Conservation (phyloP, 257 asterid species). For the Solanum arcanum region DNA sequence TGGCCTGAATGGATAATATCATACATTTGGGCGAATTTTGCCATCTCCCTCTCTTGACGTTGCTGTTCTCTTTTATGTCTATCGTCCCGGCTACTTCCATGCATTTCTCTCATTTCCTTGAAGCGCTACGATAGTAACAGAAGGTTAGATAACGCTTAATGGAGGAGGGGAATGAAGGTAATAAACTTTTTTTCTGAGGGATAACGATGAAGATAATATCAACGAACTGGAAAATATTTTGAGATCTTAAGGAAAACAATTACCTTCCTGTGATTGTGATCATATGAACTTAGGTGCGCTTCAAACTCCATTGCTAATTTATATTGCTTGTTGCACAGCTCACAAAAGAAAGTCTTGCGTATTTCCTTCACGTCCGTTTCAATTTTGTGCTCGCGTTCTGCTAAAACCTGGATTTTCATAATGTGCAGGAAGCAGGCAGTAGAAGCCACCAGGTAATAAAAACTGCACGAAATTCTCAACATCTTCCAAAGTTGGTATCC, state of each 20-base stretch:
- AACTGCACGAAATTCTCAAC: constrained; percentile 97
- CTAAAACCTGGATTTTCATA: constrained; percentile 98
- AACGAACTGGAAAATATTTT: neutral
- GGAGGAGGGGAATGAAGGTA: neutral
- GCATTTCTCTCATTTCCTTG: constrained; percentile 98
- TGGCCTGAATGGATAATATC: neutral
- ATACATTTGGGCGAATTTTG: constrained; percentile 80
- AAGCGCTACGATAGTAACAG: constrained; percentile 48
- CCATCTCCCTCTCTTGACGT: constrained; percentile 90
- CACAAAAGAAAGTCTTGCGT: constrained; percentile 91
- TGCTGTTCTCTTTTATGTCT: constrained; percentile 93
- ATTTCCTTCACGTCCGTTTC: constrained; percentile 93
- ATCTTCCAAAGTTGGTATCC: constrained; percentile 90
- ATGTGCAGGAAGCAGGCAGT: constrained; percentile 99
- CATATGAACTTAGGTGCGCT: constrained; percentile 93
- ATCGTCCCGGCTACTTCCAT: constrained; percentile 96
- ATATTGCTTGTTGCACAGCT: constrained; percentile 98
- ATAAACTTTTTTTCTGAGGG: neutral
- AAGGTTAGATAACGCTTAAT: neutral
- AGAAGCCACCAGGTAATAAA: constrained; percentile 99
- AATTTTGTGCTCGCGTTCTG: constrained; percentile 96
- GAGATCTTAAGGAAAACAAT: neutral
- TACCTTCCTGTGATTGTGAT: constrained; percentile 98
- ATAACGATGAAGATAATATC: neutral
- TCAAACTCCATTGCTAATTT: constrained; percentile 97